Evolutionary conservation across 805 yeast species (phyloP).

Genomic region (Cyberlindnera saturnus): DNA sequence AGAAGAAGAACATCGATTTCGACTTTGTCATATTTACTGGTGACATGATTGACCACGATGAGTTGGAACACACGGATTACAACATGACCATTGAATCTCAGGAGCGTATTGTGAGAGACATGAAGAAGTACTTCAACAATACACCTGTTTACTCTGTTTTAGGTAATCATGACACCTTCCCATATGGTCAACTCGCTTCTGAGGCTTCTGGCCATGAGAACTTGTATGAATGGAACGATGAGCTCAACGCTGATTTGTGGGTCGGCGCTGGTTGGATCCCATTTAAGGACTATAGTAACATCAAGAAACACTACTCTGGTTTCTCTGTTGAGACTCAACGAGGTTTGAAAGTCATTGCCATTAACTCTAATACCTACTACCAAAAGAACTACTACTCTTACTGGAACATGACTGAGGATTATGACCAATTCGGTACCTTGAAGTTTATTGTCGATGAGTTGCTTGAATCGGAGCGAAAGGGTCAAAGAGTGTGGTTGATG

Average conservation of each 20-base stretch:
- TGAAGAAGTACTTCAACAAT: slow-evolving; percentile 43
- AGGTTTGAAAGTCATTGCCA: slow-evolving; percentile 54
- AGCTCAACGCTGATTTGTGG: slow-evolving; percentile 45
- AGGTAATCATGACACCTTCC: slow-evolving; percentile 72
- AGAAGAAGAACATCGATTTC: slow-evolving; percentile 31
- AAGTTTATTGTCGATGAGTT: slow-evolving; percentile 57
- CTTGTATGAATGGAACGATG: slow-evolving; percentile 41
- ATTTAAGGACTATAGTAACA: slow-evolving; percentile 8
- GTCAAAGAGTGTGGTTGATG: slow-evolving; percentile 67
- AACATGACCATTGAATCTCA: slow-evolving; percentile 50
- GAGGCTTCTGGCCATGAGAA: slow-evolving; percentile 35
- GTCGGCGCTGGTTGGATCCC: slow-evolving; percentile 37
- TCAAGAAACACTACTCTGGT: slow-evolving; percentile 50
- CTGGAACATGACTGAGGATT: slow-evolving; percentile 39
- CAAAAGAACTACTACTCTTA: slow-evolving; percentile 54
- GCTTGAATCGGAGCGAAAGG: slow-evolving; percentile 47
- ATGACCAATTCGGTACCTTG: slow-evolving; percentile 60
- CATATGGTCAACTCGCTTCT: slow-evolving; percentile 63
- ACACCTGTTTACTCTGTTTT: slow-evolving; percentile 56
- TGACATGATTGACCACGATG: slow-evolving; percentile 67
- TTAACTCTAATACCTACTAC: slow-evolving; percentile 67
- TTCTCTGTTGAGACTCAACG: slow-evolving; percentile 48
- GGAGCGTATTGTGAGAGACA: slow-evolving; percentile 40
- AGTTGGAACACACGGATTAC: slow-evolving; percentile 37
- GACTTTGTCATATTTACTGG: slow-evolving; percentile 69